Conservation (phyloP, 106 monocot species). For the Allium sativum region DNA sequence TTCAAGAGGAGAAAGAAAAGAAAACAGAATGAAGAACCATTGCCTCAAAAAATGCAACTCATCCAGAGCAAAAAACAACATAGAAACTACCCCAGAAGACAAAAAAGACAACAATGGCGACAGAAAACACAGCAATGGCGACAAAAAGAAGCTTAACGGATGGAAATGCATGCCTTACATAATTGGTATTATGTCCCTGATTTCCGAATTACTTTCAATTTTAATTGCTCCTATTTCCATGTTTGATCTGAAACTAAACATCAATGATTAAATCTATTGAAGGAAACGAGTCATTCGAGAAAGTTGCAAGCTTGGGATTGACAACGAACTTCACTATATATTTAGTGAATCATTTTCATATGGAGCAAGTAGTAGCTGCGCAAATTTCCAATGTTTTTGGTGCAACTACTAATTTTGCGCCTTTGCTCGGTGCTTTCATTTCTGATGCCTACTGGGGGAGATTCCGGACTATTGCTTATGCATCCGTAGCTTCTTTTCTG, state of each 20-base stretch:
- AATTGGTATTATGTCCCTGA: constrained; percentile 9
- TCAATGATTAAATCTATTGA: neutral
- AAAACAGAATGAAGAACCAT: too few species aligned
- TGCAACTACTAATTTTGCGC: constrained; percentile 38
- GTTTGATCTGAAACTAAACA: neutral
- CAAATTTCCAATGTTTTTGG: constrained; percentile 25
- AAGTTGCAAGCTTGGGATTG: constrained; percentile 27
- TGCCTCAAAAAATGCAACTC: too few species aligned
- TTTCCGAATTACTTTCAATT: too few species aligned
- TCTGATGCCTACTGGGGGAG: constrained; percentile 38
- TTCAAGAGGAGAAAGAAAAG: too few species aligned
- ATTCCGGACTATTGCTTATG: constrained; percentile 28
- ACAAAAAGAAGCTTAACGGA: constrained; percentile 5
- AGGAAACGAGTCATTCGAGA: constrained; percentile 53
- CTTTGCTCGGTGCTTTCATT: constrained; percentile 40
- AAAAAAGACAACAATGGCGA: neutral
- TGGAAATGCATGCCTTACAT: constrained; percentile 30
- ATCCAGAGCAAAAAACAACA: neutral
- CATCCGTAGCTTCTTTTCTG: constrained; percentile 30
- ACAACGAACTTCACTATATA: constrained; percentile 40
- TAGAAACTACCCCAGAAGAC: neutral
- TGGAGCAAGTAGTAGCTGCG: constrained; percentile 19
- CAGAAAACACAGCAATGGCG: too few species aligned
- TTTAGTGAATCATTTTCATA: constrained; percentile 21
- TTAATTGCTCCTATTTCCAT: neutral